These are phyloP conservation scores for Fragaria ananassa DNA, from an alignment of 306 rosid genomes.

Conservation along the genomic window DNA sequence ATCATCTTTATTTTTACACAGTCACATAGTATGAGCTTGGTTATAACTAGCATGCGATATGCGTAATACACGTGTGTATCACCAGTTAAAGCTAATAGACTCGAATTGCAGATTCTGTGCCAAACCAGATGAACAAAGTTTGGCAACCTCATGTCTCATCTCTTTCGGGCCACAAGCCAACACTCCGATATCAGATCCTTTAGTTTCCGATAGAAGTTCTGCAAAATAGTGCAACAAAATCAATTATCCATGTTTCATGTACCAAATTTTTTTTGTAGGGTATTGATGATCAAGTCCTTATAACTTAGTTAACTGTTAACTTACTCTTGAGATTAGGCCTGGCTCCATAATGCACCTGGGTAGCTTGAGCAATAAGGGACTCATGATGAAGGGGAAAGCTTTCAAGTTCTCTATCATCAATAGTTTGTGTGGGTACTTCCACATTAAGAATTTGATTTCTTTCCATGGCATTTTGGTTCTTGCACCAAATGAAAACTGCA, in stretches of 20 bases:
- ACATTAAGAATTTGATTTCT: background rate
- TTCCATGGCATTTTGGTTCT: constrained; percentile 23
- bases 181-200: background rate
- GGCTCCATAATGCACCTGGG: constrained; percentile 35
- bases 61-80: background rate
- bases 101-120: background rate
- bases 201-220: background rate
- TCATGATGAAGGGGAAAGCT: constrained; percentile 31
- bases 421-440: constrained; percentile 11
- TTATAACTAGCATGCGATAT: background rate
- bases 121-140: background rate
- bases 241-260: background rate
- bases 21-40: background rate
- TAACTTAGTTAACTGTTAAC: background rate
- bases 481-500: constrained; percentile 30
- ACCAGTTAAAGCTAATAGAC: background rate
- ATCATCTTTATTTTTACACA: background rate
- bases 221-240: background rate
- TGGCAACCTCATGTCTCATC: background rate
- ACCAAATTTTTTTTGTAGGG: background rate
- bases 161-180: background rate
- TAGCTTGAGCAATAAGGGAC: constrained; percentile 33
- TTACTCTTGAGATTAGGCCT: constrained; percentile 47
- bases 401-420: constrained; percentile 31
- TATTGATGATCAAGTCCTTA: background rate